phyloP scores from a whole-genome alignment of 2,329 filamentous ascomycete species.

The Botrytis paeoniae region DNA sequence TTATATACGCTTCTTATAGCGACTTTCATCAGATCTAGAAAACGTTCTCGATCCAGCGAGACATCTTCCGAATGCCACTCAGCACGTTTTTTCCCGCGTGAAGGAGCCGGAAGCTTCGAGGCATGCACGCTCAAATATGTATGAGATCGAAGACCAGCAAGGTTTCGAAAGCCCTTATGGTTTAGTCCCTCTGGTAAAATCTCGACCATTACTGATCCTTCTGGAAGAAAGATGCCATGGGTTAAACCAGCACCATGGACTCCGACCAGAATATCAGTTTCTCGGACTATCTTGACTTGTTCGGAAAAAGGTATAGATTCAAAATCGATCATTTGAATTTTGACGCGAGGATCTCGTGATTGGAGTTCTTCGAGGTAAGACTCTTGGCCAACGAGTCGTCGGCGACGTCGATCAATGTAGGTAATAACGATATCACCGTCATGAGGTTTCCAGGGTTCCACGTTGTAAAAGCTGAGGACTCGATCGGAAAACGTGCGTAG shows the following conservation, averaged over 20 bases:
- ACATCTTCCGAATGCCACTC: background rate
- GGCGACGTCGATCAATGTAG: background rate
- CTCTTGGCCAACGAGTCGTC: background rate
- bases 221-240: background rate
- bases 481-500: slow-evolving; percentile 7
- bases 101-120: background rate
- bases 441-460: background rate
- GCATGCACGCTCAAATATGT: background rate
- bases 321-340: background rate
- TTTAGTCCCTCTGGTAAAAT: background rate
- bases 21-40: background rate
- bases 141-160: background rate
- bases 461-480: slow-evolving; percentile 13
- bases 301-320: background rate
- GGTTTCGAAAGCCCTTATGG: background rate
- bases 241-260: background rate
- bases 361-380: background rate
- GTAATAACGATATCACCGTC: background rate
- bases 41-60: background rate
- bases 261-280: background rate
- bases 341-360: background rate
- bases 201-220: background rate
- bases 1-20: background rate
- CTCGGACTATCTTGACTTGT: background rate
- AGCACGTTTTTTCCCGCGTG: background rate